Base-by-base conservation (phyloP, 2,329 filamentous ascomycete species). In the Uncinocarpus reesii region DNA sequence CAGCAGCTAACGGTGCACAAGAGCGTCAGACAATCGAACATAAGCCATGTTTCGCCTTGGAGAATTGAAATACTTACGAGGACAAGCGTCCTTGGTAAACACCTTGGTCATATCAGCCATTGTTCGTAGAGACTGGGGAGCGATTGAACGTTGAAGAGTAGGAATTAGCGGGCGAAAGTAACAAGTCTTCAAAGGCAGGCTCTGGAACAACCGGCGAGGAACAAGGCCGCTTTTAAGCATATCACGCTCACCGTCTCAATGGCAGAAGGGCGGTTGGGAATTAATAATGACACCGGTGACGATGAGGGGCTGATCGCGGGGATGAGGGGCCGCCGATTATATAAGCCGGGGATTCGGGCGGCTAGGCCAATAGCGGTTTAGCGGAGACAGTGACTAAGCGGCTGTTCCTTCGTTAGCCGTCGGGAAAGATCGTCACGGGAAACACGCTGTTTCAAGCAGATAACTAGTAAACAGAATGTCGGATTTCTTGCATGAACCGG, bases 41-140 rank as follows among this genome's bases (percentile, higher is more conserved):
- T n/a, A 32, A 20, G 21, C 5, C 7, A 20, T 11, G 32, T 13
- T 35, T 15, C n/a, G 40, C 21, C n/a, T 23, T 2, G 32, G 36
- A 41, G 20, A 29, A 45, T 11, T 37, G 23, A 29, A 18, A 7
- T 23, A 65, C 68, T 59, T 63, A 71, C 69, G 68, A 60, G 69
- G 69, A 57, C 66, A 69, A 44, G 69, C 69, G 49, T 68, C 65
- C 57, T 65, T 63, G 29, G 68, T 60, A 52, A 64, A 64, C 55
- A 72, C 59, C 42, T 58, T 53, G 34, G 63, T 64, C 57, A 70
- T 61, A 52, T 60, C 57, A 57, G 66, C 64, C 65, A 68, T 68
- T 49, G 53, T 57, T 42, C 46, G 13, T 35, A 2, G 24, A 23
- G 40, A 48, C 43, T 37, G 29, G 20, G 15, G 11, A 28, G 28